Base-by-base conservation (phyloP, 306 rosid genomes). In the Pachyrhizus erosus region DNA sequence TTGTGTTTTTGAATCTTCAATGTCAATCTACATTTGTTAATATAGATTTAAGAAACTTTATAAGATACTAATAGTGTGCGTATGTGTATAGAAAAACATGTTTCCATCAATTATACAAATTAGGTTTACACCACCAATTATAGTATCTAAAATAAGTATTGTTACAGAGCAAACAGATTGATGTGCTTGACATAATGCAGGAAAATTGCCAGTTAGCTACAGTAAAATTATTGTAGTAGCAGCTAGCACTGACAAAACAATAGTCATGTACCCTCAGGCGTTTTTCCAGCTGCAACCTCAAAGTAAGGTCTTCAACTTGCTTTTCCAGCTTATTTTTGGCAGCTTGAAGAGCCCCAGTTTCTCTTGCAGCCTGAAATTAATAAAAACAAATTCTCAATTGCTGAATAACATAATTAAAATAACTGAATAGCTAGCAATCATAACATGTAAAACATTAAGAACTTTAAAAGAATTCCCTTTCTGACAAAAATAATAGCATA, bases 341-440 rank as follows among this genome's bases (percentile, higher is more conserved):
- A 78, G 99, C 99, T 91, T 96, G 99, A 68, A 96, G 98, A 75
- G 99, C 99, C 62, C 99, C 99, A 21, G 99, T 96, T 88, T 96
- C 99, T 85, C 89, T 94, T 70, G 99, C 98, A 89, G 99, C 97
- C 99, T 96, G 91, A 66, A 73, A 57, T 46, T 26, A 67, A 67
- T 5, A 34, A 17, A 45, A 48, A 29, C n/a, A 23, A 62, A 26
- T 13, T 13, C 39, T 71, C 26, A 70, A 61, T 45, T 39, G 23
- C 26, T 62, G 57, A 66, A 68, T 58, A 58, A 51, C 9, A 79
- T 31, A 33, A 54, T 10, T 15, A 29, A 45, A 55, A 64, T 74
- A 83, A 6, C 52, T 23, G 13, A 61, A 77, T 46, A 27, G 70
- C 79, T 45, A 70, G 80, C 74, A 64, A 70, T 45, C 23, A 58